These are phyloP conservation scores for Trichomonas gallinae DNA, from an alignment of 208 protist genomes.

Conservation along the genomic window DNA sequence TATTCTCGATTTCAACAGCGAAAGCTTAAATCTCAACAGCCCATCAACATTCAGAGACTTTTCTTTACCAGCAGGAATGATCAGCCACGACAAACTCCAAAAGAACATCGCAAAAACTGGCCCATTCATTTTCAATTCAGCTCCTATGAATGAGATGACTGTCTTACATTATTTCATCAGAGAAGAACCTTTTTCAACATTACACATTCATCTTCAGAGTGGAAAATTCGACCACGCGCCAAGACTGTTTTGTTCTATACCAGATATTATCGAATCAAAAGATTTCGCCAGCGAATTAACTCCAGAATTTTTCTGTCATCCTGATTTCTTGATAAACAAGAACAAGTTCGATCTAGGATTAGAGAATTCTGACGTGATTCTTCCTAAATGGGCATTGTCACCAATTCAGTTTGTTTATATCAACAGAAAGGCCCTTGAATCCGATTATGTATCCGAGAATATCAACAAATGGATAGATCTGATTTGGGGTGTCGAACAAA, in stretches of 20 bases:
- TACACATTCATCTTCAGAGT: neutral
- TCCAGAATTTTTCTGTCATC: constrained; percentile 52
- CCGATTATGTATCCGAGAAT: constrained; percentile 38
- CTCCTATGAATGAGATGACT: neutral
- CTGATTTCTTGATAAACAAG: constrained; percentile 46
- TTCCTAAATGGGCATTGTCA: constrained; percentile 30
- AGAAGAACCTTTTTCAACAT: neutral
- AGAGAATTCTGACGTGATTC: constrained; percentile 22
- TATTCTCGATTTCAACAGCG: neutral
- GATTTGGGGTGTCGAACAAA: constrained; percentile 43
- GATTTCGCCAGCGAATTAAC: constrained; percentile 36
- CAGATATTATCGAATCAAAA: neutral
- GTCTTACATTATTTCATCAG: neutral
- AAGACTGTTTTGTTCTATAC: neutral
- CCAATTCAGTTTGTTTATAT: constrained; percentile 42
- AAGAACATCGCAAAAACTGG: neutral
- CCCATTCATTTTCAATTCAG: neutral
- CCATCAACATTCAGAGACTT: constrained; percentile 53
- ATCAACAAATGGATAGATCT: constrained; percentile 56
- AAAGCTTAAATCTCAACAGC: neutral
- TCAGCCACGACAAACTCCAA: neutral
- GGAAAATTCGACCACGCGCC: neutral
- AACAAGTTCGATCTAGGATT: constrained; percentile 43
- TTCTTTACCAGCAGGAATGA: constrained; percentile 53
- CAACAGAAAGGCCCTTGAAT: constrained; percentile 46